Base-by-base conservation (phyloP, 1,139 yeast species). In the Candida sp. region DNA sequence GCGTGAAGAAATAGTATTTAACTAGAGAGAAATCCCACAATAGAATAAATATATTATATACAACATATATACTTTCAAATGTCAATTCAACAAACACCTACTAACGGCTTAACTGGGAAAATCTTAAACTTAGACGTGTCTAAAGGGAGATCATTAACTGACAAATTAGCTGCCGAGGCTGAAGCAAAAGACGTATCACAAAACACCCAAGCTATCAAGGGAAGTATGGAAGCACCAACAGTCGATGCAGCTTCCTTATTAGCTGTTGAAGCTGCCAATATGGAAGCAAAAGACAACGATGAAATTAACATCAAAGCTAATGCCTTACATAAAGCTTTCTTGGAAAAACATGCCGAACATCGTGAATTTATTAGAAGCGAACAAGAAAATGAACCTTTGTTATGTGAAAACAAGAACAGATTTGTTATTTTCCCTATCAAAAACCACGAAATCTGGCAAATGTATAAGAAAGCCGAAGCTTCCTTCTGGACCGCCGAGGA, bases 401-500 rank as follows among this genome's bases (percentile, higher is more conserved):
- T 93, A 60, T 66, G 68, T 48, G 98, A 93, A 70, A 93, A 95
- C 79, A 82, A 80, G 55, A 82, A 82, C 63, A 84, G 99, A 63
- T 93, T 90, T 62, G 99, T 93, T 44, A 75, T 93, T 57, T 95
- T 93, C 83, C 99, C 99, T 52, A 90, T 93, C 71, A 87, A 88
- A 71, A 95, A 90, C 74, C 95, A 91, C 65, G 98, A 93, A 73
- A 87, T 95, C 61, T 93, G 99, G 98, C 96, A 91, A 68, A 93
- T 95, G 80, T 93, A 93, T 74, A 93, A 93, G 77, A 90, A 91
- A 73, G 97, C 98, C 36, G 99, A 93, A 75, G 98, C 99, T 22
- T 89, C 97, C 9, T 93, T 93, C 79, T 93, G 99, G 99, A 93
- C 99, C 42, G 97, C 99, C 44, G 99, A 93, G 75, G 99, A 93